Evolutionary conservation across 2,329 filamentous ascomycete species (phyloP).

Genomic region (Penicillium crustosum): DNA sequence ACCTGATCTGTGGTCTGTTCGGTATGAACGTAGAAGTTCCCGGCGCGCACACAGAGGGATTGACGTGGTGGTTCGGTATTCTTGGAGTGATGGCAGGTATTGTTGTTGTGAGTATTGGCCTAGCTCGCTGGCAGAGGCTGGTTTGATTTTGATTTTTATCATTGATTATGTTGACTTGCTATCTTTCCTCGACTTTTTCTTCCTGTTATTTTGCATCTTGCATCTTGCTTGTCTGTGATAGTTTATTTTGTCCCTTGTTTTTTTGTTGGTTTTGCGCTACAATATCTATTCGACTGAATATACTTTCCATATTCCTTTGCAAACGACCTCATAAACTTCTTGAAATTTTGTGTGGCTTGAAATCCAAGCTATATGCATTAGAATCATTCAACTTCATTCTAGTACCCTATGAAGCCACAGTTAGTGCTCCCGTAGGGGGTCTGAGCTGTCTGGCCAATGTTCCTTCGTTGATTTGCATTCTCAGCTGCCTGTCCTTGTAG

Average conservation of each 20-base stretch:
- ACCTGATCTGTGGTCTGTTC: constrained; percentile 71
- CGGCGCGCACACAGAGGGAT: constrained; percentile 35
- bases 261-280: background rate
- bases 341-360: no score
- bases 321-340: background rate
- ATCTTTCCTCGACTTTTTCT: background rate
- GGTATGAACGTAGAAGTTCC: constrained; percentile 54
- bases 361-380: no score
- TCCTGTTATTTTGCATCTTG: background rate
- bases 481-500: no score
- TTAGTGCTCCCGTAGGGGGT: no score
- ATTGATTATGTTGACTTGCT: background rate
- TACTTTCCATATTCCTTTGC: background rate
- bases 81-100: constrained; percentile 47
- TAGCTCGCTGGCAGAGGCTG: constrained; percentile 45
- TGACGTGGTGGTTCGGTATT: constrained; percentile 53
- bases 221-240: background rate
- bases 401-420: no score
- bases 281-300: background rate
- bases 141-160: constrained; percentile 28
- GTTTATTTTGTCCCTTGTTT: background rate
- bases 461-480: no score
- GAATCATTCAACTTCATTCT: no score
- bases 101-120: constrained; percentile 39
- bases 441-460: no score